Evolutionary conservation across 257 asterid genomes (phyloP), one percentile per base, ranked within the genome.

Genomic region (Solanum chmielewskii): DNA sequence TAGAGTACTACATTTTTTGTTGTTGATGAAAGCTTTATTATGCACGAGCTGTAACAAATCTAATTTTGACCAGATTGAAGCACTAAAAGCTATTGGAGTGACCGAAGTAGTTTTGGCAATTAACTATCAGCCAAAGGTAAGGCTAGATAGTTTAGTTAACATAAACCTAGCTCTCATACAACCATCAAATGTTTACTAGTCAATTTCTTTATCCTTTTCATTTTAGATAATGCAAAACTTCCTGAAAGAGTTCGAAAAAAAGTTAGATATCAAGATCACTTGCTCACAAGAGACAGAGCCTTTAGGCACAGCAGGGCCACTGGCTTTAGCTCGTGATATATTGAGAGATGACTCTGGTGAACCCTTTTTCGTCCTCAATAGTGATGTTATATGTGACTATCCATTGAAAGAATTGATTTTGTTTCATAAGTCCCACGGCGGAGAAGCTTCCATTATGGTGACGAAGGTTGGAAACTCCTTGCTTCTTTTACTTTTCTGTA

Each of bases 281-380:
- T 95, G 98, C 91, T 95, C 98, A 8, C 96, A 92, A 88, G 98
- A 95, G 93, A 94, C 94, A 6, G 98, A 95, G 87, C 98, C 98
- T n/a, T 96, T 95, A 49, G 98, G 98, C 87, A 95, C 98, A 29
- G 98, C 98, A 52, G 98, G 98, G n/a, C 98, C 98, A 76, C 95
- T 95, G 88, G 98, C 98, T 90, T 89, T 95, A 95, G 98, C 98
- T 86, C 91, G 96, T 89, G 95, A 94, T 88, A 92, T 93, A 87
- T 91, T 95, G 83, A 35, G 90, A 66, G 98, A 92, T 87, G 88
- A 88, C 74, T 93, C 98, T 14, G 96, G 94, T 41, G 94, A 92
- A 87, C 98, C 98, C 4, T 93, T 95, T 91, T 95, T 95, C 47
- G 98, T 95, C 87, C 98, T 95, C 75, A 95, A 95, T 87, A 94